Conservation (phyloP, 106 monocot species). For the Apostasia ramifera region DNA sequence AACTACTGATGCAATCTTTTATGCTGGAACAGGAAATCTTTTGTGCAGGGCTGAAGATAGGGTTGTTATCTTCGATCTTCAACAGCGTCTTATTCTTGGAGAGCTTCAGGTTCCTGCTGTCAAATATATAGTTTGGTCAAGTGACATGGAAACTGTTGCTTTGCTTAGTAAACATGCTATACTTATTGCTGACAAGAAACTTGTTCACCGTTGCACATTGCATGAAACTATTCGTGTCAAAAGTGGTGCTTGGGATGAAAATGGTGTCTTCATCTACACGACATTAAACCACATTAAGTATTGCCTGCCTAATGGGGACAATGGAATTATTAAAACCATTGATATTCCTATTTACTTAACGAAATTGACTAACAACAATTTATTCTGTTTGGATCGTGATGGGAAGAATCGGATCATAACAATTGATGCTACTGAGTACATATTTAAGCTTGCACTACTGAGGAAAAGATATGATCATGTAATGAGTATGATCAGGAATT, state of each 20-base stretch:
- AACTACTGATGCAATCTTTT: conserved; percentile 74
- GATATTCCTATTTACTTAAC: conserved; percentile 85
- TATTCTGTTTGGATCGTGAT: conserved; percentile 86
- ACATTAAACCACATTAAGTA: conserved; percentile 93
- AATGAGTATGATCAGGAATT: conserved; percentile 83
- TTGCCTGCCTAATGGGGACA: conserved; percentile 90
- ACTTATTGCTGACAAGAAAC: conserved; percentile 78
- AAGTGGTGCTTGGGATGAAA: conserved; percentile 97
- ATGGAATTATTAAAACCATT: conserved; percentile 80
- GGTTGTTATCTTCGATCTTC: conserved; percentile 75
- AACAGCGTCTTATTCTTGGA: conserved; percentile 71
- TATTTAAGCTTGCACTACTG: conserved; percentile 90
- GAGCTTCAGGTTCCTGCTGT: conserved; percentile 77
- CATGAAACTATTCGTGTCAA: conserved; percentile 97
- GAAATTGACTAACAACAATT: conserved; percentile 52
- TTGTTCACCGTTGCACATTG: conserved; percentile 76
- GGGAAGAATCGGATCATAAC: conserved; percentile 55
- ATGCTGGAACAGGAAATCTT: conserved; percentile 83
- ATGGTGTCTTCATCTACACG: conserved; percentile 88
- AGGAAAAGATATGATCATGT: conserved; percentile 78
- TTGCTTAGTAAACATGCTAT: conserved; percentile 83
- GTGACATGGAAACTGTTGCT: conserved; percentile 87
- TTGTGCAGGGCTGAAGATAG: conserved; percentile 76
- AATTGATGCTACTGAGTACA: conserved; percentile 85
- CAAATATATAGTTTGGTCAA: conserved; percentile 83